Conservation (phyloP, 1,284 basidiomycete genomes). For the Cutaneotrichosporon cutaneum region DNA sequence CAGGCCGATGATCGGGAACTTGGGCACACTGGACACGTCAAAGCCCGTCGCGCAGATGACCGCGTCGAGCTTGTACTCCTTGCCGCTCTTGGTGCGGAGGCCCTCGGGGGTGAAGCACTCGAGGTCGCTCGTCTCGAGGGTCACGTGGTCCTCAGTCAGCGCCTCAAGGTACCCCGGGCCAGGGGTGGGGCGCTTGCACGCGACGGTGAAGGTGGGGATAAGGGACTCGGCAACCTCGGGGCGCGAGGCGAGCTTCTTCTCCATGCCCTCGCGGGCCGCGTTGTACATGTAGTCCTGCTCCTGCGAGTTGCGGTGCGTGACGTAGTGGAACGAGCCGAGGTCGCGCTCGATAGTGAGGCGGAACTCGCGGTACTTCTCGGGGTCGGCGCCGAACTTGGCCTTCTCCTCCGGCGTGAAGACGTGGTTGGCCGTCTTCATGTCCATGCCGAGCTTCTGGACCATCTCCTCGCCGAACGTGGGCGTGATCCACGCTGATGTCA, state of each 20-base stretch:
- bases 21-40: conserved; percentile 36
- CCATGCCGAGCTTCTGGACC: conserved; percentile 16
- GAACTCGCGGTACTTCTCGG: conserved; percentile 31
- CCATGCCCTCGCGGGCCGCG: conserved; percentile 26
- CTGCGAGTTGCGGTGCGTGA: conserved; percentile 24
- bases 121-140: conserved; percentile 28
- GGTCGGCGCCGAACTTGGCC: conserved; percentile 20
- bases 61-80: conserved; percentile 34
- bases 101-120: conserved; percentile 32
- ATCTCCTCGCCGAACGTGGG: conserved; percentile 27
- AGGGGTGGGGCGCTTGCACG: conserved; percentile 43
- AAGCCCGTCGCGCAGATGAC: conserved; percentile 43
- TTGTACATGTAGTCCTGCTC: conserved; percentile 28
- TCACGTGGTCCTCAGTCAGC: conserved; percentile 35
- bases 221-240: conserved; percentile 27
- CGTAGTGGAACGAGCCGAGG: conserved; percentile 14
- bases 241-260: conserved; percentile 19
- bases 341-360: conserved; percentile 28
- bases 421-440: conserved; percentile 12
- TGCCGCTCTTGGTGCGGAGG: conserved; percentile 22
- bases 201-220: conserved; percentile 31
- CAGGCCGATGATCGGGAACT: conserved; percentile 32
- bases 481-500: conserved; percentile 32
- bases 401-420: conserved; percentile 33
- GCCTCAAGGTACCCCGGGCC: conserved; percentile 48